Evolutionary conservation across 2,329 filamentous ascomycete genomes (phyloP).

Genomic region (Alternaria panax): DNA sequence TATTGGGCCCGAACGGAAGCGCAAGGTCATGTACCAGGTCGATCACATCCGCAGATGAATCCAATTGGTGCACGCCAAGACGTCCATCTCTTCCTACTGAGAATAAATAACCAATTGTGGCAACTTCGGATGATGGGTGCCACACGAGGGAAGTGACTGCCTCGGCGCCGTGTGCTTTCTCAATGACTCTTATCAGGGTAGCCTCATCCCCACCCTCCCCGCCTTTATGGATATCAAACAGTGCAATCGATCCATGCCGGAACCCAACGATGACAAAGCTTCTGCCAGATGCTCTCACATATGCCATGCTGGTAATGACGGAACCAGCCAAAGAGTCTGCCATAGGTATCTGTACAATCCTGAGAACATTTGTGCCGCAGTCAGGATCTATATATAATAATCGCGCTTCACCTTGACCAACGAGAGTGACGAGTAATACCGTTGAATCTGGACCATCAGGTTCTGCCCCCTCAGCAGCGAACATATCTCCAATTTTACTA

Average conservation of each 20-base stretch:
- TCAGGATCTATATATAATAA: conserved; percentile 33
- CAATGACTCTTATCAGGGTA: conserved; percentile 25
- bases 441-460: conserved; percentile 18
- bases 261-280: conserved; percentile 62
- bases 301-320: conserved; percentile 59
- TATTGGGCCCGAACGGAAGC: conserved; percentile 75
- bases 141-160: conserved; percentile 71
- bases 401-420: conserved; percentile 47
- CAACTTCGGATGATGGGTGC: conserved; percentile 45
- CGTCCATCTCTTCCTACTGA: conserved; percentile 80
- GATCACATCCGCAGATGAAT: conserved; percentile 30
- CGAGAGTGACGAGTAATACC: conserved; percentile 49
- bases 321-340: conserved; percentile 53
- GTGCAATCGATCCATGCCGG: conserved; percentile 61
- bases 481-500: conserved; percentile 54
- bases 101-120: conserved; percentile 61
- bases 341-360: conserved; percentile 21
- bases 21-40: conserved; percentile 70
- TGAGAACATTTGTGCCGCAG: conserved; percentile 2
- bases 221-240: conserved; percentile 50
- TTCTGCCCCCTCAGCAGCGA: conserved; percentile 22
- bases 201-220: neutral
- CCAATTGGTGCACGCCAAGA: conserved; percentile 68
- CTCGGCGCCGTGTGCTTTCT: conserved; percentile 60
- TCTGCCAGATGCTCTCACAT: conserved; percentile 27